Percentiles rank a stretch among this genome's conserved stretches.
These are phyloP conservation scores for Cavenderia fasciculata DNA, from an alignment of 78 protist genomes.

Conservation along the genomic window DNA sequence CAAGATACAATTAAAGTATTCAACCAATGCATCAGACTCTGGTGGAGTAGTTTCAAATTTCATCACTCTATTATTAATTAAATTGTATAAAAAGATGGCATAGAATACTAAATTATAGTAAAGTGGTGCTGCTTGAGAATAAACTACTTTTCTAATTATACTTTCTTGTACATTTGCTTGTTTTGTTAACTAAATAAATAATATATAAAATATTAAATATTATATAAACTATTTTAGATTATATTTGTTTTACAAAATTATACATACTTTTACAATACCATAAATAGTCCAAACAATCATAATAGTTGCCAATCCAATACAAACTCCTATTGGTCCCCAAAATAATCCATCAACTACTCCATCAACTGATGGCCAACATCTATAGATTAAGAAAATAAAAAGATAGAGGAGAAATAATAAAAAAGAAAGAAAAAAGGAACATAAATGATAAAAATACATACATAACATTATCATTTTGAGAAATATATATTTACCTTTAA, in stretches of 20 bases:
- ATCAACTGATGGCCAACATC: slow-evolving; percentile 18
- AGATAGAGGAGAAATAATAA: background rate
- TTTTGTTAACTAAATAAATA: slow-evolving; percentile 15
- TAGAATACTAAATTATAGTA: slow-evolving; percentile 2
- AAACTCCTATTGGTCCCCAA: background rate
- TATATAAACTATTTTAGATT: too few relatives aligned
- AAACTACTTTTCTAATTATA: background rate
- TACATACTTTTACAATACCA: background rate
- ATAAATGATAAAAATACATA: background rate
- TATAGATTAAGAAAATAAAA: background rate
- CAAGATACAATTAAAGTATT: background rate
- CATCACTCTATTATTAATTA: slow-evolving; percentile 12
- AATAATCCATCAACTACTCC: background rate
- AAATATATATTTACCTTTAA: background rate
- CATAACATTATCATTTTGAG: slow-evolving; percentile 13
- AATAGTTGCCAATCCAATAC: slow-evolving; percentile 1
- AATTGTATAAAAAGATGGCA: slow-evolving; percentile 18
- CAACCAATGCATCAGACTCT: background rate
- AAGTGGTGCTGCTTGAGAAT: slow-evolving; percentile 8
- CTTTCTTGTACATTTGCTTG: background rate
- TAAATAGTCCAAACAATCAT: background rate
- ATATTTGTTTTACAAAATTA: too few relatives aligned
- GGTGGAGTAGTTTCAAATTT: background rate
- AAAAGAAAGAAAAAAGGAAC: background rate
- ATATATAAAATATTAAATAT: too few relatives aligned